These are phyloP conservation scores for Colletotrichum sublineola DNA, from an alignment of 2,329 filamentous ascomycete genomes.

Conservation along the genomic window DNA sequence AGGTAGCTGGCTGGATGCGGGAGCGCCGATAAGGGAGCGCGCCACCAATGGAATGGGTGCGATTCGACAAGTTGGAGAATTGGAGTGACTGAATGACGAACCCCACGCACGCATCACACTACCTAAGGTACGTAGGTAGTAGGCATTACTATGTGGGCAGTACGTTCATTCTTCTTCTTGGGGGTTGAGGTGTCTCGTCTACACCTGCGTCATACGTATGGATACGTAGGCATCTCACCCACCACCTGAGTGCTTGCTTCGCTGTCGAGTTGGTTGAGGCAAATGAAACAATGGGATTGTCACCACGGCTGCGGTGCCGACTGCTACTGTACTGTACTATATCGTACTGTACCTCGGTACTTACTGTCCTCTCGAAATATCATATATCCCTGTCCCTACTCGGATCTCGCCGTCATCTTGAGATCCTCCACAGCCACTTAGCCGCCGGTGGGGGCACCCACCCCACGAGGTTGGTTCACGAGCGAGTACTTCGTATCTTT, in stretches of 20 bases:
- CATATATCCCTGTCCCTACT: neutral
- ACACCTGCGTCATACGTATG: neutral
- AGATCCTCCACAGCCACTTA: conserved; percentile 5
- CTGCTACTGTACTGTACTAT: neutral
- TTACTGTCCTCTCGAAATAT: neutral
- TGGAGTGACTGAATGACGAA: neutral
- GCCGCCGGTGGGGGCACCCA: conserved; percentile 5
- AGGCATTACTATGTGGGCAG: no score
- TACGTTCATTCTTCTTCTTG: neutral
- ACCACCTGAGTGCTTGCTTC: no score
- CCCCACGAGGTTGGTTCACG: no score
- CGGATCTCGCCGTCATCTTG: conserved; percentile 6
- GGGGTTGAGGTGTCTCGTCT: neutral
- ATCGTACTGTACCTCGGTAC: no score
- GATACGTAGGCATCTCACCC: no score
- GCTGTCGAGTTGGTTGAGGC: neutral
- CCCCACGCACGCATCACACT: no score
- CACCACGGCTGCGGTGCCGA: neutral
- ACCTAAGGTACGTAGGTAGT: neutral
- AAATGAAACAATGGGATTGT: conserved; percentile 1
- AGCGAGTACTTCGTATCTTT: no score
- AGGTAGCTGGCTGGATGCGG: conserved; percentile 14
- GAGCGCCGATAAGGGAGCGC: conserved; percentile 36
- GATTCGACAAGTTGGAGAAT: conserved; percentile 13
- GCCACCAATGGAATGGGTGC: conserved; percentile 27